phyloP scores from a whole-genome alignment of 441 rosid genomes.

The Corymbia calophylla region DNA sequence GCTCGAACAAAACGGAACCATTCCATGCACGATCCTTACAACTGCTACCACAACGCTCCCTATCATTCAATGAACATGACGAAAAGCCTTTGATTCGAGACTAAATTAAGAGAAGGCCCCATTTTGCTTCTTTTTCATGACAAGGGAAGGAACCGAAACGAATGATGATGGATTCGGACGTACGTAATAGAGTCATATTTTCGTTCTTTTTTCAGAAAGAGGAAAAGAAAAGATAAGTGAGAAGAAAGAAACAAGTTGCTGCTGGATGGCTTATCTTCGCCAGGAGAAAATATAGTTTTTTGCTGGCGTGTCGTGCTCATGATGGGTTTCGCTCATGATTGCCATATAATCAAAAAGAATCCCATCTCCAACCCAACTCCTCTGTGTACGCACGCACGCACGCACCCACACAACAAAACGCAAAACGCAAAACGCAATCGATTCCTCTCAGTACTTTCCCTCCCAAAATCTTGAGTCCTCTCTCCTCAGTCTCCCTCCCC shows the following conservation, averaged over 20 bases:
- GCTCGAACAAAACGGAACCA: background rate
- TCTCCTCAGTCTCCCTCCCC: background rate
- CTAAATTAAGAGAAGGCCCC: background rate
- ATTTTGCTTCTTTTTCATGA: background rate
- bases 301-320: background rate
- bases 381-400: constrained; percentile 13
- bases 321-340: constrained; percentile 47
- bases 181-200: background rate
- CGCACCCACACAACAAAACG: background rate
- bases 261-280: background rate
- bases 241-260: background rate
- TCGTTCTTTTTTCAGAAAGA: background rate
- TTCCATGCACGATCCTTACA: background rate
- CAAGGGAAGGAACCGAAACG: background rate
- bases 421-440: background rate
- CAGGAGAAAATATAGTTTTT: background rate
- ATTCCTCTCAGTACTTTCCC: background rate
- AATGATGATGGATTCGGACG: background rate
- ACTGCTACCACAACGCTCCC: background rate
- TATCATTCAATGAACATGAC: background rate
- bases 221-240: background rate
- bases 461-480: constrained; percentile 2
- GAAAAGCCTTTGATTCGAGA: background rate
- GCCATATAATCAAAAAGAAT: constrained; percentile 28
- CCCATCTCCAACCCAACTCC: constrained; percentile 1